Base-by-base conservation (phyloP, 352 stramenopile genomes). In the Globisporangium splendens region DNA sequence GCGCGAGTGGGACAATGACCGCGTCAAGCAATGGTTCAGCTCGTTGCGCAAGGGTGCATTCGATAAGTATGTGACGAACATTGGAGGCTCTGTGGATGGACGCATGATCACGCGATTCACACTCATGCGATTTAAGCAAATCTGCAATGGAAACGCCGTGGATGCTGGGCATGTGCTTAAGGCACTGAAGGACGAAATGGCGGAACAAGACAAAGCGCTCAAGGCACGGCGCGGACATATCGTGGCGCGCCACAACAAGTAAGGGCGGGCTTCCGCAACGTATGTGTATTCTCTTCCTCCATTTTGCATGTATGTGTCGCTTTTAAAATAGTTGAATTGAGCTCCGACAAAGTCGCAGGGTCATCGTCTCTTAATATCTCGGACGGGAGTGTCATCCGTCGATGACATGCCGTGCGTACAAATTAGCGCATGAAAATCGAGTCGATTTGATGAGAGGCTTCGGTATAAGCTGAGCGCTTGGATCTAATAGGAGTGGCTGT, bases 131-230 rank as follows among this genome's bases (percentile, higher is more conserved):
- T 88, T 91, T 51, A 79, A 76, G 14, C 77, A 90, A 39, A 69
- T 93, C 35, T 92, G 83, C 55, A 73, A 72, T 8, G 84, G 80
- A 11, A 84, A 93, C 58, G 68, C 64, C 7, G 46, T 63, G 0
- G 79, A 88, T 44, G 79, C 78, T 8, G 78, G 73, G 0, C 70
- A 83, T 38, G 44, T 90, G 14, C 72, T 83, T 20, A 91, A 91
- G 64, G 68, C 69, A 0, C 65, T 91, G 4, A 72, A 75, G 15
- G 72, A 78, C 22, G 81, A 91, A 46, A 69, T 84, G 49, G 63
- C 69, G 1, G 61, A 57, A n/a, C 68, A 81, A 55, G 76, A 88
- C 39, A 83, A 84, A 59, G 18, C 59, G 0, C 57, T 86, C 22
- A 83, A 90, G 52, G 73, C 83, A 13, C 73, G 54, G 42, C 78